Evolutionary conservation across 2,329 filamentous ascomycete genomes (phyloP).

Genomic region (Eutypa lata): DNA sequence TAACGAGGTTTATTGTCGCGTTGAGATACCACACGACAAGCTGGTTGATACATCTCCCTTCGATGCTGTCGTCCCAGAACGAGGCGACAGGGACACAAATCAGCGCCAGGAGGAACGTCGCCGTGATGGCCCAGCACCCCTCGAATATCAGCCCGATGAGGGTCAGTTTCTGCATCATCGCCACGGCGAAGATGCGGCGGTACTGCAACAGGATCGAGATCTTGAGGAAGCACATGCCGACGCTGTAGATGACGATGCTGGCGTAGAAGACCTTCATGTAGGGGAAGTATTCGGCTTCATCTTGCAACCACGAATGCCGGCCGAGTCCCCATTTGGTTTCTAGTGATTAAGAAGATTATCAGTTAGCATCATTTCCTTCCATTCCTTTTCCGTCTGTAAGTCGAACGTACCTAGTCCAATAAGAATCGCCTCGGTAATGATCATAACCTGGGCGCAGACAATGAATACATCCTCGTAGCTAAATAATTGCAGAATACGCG

Average conservation of each 20-base stretch:
- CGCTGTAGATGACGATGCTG: constrained; percentile 1
- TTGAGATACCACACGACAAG: constrained; percentile 1
- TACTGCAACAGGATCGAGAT: constrained; percentile 4
- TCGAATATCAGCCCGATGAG: not conserved
- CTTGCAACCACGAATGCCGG: not conserved
- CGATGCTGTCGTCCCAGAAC: constrained; percentile 1
- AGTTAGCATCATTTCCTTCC: not conserved
- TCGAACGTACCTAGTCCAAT: not conserved
- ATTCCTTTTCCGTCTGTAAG: no score
- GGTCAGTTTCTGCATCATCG: not conserved
- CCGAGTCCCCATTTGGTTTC: not conserved
- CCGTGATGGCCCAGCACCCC: not conserved
- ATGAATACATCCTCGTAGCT: not conserved
- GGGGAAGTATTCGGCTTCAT: not conserved
- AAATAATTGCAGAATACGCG: not conserved
- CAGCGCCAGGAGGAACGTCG: not conserved
- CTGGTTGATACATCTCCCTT: not conserved
- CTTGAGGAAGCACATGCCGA: constrained; percentile 2
- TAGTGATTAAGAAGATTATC: not conserved
- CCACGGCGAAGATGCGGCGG: constrained; percentile 3
- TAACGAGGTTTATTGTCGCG: constrained; percentile 1
- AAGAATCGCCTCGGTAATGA: not conserved
- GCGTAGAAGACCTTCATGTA: constrained; percentile 1
- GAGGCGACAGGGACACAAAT: constrained; percentile 1
- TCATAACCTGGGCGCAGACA: not conserved